Conservation (phyloP, 2,329 filamentous ascomycete species). For the Fusarium poae region DNA sequence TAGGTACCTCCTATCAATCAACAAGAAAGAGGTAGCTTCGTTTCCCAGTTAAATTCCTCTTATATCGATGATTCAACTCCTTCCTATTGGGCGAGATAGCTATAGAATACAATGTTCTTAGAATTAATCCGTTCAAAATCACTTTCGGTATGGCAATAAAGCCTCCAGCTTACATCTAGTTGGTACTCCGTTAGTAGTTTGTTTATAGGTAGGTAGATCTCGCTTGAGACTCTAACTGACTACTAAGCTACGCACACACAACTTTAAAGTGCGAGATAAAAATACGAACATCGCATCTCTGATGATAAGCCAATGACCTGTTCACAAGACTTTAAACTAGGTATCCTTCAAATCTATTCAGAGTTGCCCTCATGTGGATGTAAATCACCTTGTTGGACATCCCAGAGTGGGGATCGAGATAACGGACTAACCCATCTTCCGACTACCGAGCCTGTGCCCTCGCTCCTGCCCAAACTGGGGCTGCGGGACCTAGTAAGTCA, state of each 20-base stretch:
- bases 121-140: no score
- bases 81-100: no score
- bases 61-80: no score
- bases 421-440: constrained; percentile 7
- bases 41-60: neutral
- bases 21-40: neutral
- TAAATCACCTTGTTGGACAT: constrained; percentile 26
- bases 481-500: constrained; percentile 53
- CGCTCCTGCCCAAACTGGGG: constrained; percentile 50
- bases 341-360: neutral
- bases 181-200: neutral
- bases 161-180: neutral
- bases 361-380: constrained; percentile 15
- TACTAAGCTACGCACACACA: neutral
- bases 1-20: neutral
- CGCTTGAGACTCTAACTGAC: neutral
- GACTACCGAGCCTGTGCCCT: constrained; percentile 17
- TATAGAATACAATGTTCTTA: no score
- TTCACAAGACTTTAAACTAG: neutral
- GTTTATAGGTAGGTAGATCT: neutral
- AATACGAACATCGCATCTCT: neutral
- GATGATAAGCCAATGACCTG: neutral
- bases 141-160: no score
- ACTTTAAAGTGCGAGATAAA: neutral
- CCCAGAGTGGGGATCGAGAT: neutral